A percentile compares a stretch with the other conserved stretches of the same genome.
Evolutionary conservation across 2,329 filamentous ascomycete genomes (phyloP).

Genomic region (Venturia nashicola): DNA sequence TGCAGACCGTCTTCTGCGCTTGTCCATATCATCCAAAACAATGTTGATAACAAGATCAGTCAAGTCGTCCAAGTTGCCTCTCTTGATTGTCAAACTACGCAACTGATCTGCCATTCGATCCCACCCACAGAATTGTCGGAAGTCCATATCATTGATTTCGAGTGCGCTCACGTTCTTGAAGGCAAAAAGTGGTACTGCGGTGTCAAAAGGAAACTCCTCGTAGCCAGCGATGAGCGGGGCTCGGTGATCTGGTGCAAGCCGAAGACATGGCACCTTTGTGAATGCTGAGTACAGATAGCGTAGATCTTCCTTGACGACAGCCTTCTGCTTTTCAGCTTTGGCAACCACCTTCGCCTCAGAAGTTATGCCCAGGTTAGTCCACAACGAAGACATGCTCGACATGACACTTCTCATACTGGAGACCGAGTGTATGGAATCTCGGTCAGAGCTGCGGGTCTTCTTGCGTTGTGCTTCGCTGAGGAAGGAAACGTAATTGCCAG

Average conservation of each 20-base stretch:
- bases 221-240: conserved; percentile 83
- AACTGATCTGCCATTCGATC: conserved; percentile 86
- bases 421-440: conserved; percentile 85
- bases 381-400: conserved; percentile 89
- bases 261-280: conserved; percentile 90
- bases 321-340: conserved; percentile 82
- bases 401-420: conserved; percentile 95
- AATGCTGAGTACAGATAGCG: conserved; percentile 98
- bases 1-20: conserved; percentile 72
- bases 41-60: conserved; percentile 85
- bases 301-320: conserved; percentile 70
- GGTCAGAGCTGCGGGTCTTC: conserved; percentile 67
- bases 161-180: conserved; percentile 95
- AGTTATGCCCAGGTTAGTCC: conserved; percentile 70
- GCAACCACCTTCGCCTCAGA: conserved; percentile 61
- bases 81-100: conserved; percentile 76
- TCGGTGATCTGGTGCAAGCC: conserved; percentile 83
- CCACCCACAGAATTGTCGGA: conserved; percentile 95
- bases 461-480: conserved; percentile 71
- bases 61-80: conserved; percentile 78
- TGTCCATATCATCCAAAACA: conserved; percentile 93
- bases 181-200: conserved; percentile 85
- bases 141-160: conserved; percentile 91
- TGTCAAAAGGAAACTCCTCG: conserved; percentile 97
- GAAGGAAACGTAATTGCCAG: conserved; percentile 93